phyloP scores from a whole-genome alignment of 129 eudicot species.

The Lonicera japonica region DNA sequence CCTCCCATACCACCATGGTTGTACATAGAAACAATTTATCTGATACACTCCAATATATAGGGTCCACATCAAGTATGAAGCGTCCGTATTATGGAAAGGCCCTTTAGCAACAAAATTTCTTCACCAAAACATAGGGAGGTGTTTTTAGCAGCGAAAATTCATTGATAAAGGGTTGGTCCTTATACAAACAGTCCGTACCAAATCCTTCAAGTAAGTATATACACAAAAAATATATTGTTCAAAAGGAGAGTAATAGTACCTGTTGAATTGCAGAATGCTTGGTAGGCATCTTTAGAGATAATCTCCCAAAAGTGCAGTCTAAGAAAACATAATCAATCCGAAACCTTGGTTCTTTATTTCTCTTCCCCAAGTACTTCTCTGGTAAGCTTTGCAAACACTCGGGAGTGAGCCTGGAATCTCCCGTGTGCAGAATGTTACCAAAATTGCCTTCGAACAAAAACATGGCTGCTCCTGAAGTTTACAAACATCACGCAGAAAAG shows the following conservation, averaged over 20 bases:
- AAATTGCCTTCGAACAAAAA: conserved; percentile 77
- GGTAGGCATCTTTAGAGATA: conserved; percentile 57
- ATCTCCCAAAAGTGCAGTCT: conserved; percentile 85
- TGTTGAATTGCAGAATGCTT: conserved; percentile 59
- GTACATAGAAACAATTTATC: no score
- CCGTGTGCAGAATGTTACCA: conserved; percentile 84
- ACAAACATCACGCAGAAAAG: conserved; percentile 16
- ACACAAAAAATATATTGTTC: no score
- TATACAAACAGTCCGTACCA: no score
- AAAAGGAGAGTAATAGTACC: conserved; percentile 28
- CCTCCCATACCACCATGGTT: no score
- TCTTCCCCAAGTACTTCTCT: conserved; percentile 56
- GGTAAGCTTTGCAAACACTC: conserved; percentile 79
- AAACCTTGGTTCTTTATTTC: conserved; percentile 46
- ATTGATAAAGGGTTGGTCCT: no score
- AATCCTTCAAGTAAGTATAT: no score
- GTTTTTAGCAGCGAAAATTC: no score
- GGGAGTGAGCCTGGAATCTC: conserved; percentile 81
- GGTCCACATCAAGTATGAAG: no score
- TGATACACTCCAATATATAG: no score
- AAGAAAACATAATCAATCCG: conserved; percentile 74
- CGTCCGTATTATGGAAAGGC: no score
- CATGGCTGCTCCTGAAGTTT: conserved; percentile 82
- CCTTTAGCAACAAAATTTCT: no score
- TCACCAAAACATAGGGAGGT: no score